phyloP scores from a whole-genome alignment of 1,139 yeast species.

The Sugiyamaella grinbergsii region DNA sequence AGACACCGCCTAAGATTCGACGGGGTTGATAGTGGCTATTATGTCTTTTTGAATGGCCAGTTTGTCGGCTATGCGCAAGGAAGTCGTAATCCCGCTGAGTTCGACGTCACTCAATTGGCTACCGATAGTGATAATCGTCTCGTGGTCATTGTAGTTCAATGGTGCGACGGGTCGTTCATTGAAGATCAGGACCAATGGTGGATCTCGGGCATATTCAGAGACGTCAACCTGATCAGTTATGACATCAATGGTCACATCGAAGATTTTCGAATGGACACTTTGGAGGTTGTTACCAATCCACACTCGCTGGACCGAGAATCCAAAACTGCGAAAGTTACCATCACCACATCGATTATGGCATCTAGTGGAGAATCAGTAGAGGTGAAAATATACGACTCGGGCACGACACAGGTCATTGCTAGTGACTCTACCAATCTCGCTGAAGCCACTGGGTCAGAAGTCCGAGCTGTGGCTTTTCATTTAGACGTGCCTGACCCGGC shows the following conservation, averaged over 20 bases:
- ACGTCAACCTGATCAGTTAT: constrained; percentile 29
- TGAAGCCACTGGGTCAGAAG: not conserved
- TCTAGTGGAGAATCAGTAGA: constrained; percentile 2
- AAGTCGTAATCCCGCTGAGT: constrained; percentile 43
- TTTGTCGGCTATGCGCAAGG: constrained; percentile 44
- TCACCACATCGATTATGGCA: constrained; percentile 11
- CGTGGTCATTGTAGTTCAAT: constrained; percentile 42
- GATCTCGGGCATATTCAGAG: constrained; percentile 42
- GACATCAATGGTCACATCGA: constrained; percentile 30
- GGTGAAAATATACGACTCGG: constrained; percentile 9
- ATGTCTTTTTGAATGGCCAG: constrained; percentile 40
- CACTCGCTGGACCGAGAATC: not conserved
- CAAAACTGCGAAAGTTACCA: constrained; percentile 13
- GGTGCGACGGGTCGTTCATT: constrained; percentile 42
- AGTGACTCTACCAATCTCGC: no score
- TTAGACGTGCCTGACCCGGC: constrained; percentile 29
- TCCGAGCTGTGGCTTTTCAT: not conserved
- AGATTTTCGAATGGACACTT: constrained; percentile 29
- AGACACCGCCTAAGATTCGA: constrained; percentile 40
- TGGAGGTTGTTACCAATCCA: constrained; percentile 5
- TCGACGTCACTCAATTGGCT: constrained; percentile 34
- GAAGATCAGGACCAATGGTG: constrained; percentile 48
- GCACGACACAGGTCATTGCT: no score
- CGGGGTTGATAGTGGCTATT: constrained; percentile 44
- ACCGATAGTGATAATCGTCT: constrained; percentile 24